These are phyloP conservation scores for Neonectria faginata DNA, from an alignment of 2,329 filamentous ascomycete species.

Conservation along the genomic window DNA sequence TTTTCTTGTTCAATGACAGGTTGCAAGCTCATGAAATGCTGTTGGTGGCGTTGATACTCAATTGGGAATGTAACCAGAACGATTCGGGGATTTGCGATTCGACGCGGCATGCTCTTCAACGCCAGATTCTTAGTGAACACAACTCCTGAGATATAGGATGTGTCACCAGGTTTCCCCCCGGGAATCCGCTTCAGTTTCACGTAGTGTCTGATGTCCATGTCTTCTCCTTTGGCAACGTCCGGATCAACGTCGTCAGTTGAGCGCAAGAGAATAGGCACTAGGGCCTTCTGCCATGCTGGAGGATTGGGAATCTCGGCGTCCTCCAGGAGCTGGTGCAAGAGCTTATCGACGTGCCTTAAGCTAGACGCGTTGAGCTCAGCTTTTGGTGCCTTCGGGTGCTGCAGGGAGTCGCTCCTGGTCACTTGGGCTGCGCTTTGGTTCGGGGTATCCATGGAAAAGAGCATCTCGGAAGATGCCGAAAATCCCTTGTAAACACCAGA, in stretches of 20 bases:
- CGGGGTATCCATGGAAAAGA: conserved; percentile 60
- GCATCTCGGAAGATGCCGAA: conserved; percentile 63
- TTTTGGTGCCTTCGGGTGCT: conserved; percentile 77
- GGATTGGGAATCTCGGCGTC: conserved; percentile 80
- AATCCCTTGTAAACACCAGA: conserved; percentile 68
- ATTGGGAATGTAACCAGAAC: conserved; percentile 95
- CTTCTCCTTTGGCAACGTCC: conserved; percentile 88
- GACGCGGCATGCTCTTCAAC: conserved; percentile 93
- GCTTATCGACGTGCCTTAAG: conserved; percentile 85
- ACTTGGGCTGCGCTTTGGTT: conserved; percentile 61
- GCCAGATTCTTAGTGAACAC: conserved; percentile 98
- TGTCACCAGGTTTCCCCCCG: conserved; percentile 89
- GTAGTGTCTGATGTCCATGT: conserved; percentile 97
- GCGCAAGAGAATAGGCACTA: conserved; percentile 89
- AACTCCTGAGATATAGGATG: conserved; percentile 94
- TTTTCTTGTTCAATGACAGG: conserved; percentile 97
- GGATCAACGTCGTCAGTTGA: conserved; percentile 96
- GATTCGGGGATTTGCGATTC: conserved; percentile 85
- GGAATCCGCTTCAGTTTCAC: conserved; percentile 98
- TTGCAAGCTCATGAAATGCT: conserved; percentile 97
- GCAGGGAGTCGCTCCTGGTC: conserved; percentile 86
- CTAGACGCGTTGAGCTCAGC: conserved; percentile 89
- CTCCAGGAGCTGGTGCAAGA: conserved; percentile 84
- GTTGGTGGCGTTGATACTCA: conserved; percentile 88
- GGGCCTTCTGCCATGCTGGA: conserved; percentile 86